Conservation (phyloP, 2,329 filamentous ascomycete genomes). For the Endocalyx cinctus region DNA sequence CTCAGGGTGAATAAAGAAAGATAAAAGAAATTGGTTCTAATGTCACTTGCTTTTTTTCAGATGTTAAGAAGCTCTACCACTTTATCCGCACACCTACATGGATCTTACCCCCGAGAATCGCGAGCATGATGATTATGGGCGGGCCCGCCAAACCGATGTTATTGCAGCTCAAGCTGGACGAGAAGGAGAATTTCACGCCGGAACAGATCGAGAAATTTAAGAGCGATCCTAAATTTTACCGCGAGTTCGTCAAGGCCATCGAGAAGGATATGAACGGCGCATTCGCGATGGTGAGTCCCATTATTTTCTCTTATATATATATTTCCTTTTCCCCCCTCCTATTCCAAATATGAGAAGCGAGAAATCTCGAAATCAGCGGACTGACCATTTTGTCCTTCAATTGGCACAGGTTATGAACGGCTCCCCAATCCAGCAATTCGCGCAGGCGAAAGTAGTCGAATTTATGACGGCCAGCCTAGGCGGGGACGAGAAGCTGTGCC, state of each 20-base stretch:
- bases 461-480: conserved; percentile 45
- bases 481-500: conserved; percentile 45
- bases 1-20: not conserved
- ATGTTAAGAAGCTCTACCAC: conserved; percentile 35
- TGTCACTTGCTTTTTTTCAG: conserved; percentile 19
- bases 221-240: conserved; percentile 40
- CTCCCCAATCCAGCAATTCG: conserved; percentile 36
- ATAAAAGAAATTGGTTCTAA: too few relatives aligned
- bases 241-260: conserved; percentile 40
- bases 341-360: too few relatives aligned
- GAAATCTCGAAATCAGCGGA: too few relatives aligned
- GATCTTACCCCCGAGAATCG: conserved; percentile 33
- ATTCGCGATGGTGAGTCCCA: conserved; percentile 36
- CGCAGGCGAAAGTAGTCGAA: conserved; percentile 34
- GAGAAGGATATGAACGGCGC: conserved; percentile 40
- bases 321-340: too few relatives aligned
- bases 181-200: conserved; percentile 36
- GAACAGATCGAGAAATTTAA: conserved; percentile 44
- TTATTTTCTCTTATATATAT: not conserved
- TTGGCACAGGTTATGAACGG: conserved; percentile 33
- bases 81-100: conserved; percentile 39
- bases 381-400: conserved; percentile 6
- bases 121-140: conserved; percentile 34
- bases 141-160: conserved; percentile 32
- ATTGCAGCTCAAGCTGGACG: conserved; percentile 35